phyloP scores from a whole-genome alignment of 2,329 filamentous ascomycete genomes.

The Trichoderma oligosporum region DNA sequence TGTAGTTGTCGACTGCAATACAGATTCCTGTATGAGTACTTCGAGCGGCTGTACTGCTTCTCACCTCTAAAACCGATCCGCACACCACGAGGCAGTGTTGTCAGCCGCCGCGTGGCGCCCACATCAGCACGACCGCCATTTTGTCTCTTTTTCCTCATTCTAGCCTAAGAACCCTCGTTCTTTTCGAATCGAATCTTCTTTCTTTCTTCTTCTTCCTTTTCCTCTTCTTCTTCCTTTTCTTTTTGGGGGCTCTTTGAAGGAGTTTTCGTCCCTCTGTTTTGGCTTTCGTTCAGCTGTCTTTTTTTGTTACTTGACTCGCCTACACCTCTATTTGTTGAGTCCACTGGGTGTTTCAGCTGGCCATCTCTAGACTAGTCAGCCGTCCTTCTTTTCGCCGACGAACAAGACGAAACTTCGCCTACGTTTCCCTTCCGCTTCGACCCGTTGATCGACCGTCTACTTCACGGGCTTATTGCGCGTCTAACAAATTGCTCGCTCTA shows the following conservation, averaged over 20 bases:
- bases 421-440: slow-evolving; percentile 1
- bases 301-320: neutral
- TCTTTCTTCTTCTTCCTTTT: neutral
- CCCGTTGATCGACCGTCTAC: slow-evolving; percentile 5
- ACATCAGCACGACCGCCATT: slow-evolving; percentile 5
- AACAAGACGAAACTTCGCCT: slow-evolving; percentile 9
- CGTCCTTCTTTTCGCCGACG: slow-evolving; percentile 7
- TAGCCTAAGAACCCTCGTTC: neutral
- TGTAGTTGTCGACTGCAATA: neutral
- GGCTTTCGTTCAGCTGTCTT: neutral
- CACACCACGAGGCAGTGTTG: slow-evolving; percentile 16
- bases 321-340: neutral
- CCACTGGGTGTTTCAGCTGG: slow-evolving; percentile 11
- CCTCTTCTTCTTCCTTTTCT: no score
- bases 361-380: slow-evolving; percentile 15
- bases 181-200: neutral
- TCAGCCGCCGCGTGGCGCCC: slow-evolving; percentile 13
- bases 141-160: neutral
- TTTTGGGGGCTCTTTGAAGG: neutral
- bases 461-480: neutral
- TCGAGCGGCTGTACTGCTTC: slow-evolving; percentile 6
- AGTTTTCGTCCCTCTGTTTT: neutral
- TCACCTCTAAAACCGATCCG: neutral
- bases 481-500: neutral
- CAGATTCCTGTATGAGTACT: slow-evolving; percentile 4